A percentile compares a stretch with the other conserved stretches of the same genome.
These are phyloP conservation scores for Suhomyces sp. DNA, from an alignment of 805 yeast genomes.

Conservation along the genomic window DNA sequence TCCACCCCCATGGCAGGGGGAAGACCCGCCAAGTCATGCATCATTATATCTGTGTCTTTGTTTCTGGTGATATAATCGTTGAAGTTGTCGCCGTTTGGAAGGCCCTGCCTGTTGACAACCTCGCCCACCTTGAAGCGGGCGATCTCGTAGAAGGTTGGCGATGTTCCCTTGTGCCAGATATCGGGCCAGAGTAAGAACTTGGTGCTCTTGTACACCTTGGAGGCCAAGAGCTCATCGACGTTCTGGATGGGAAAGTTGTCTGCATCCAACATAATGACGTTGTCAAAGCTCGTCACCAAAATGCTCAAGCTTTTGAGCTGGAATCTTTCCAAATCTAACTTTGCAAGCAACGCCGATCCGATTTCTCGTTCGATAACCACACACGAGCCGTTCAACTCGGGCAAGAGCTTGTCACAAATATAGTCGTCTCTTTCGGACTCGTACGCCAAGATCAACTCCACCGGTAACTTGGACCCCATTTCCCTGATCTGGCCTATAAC, in stretches of 20 bases:
- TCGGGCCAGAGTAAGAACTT: slow-evolving; percentile 41
- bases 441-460: slow-evolving; percentile 36
- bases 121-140: slow-evolving; percentile 26
- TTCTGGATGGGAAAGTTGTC: slow-evolving; percentile 36
- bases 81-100: slow-evolving; percentile 19
- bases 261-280: slow-evolving; percentile 37
- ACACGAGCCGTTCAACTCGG: slow-evolving; percentile 32
- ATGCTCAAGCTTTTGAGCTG: slow-evolving; percentile 38
- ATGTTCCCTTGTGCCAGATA: slow-evolving; percentile 40
- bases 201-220: slow-evolving; percentile 27
- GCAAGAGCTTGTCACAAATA: slow-evolving; percentile 31
- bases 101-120: slow-evolving; percentile 23
- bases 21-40: slow-evolving; percentile 29
- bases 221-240: slow-evolving; percentile 34
- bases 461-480: slow-evolving; percentile 32
- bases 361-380: slow-evolving; percentile 37
- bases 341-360: slow-evolving; percentile 36
- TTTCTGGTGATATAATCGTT: slow-evolving; percentile 7
- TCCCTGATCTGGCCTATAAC: slow-evolving; percentile 33
- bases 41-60: slow-evolving; percentile 12
- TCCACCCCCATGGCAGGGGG: slow-evolving; percentile 39
- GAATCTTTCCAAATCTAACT: slow-evolving; percentile 23
- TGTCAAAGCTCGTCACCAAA: slow-evolving; percentile 34
- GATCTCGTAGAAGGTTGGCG: slow-evolving; percentile 35
- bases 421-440: slow-evolving; percentile 31